Percentiles rank a stretch among this genome's conserved stretches.
Conservation (phyloP, 1,284 basidiomycete genomes). For the Mycena sp. region DNA sequence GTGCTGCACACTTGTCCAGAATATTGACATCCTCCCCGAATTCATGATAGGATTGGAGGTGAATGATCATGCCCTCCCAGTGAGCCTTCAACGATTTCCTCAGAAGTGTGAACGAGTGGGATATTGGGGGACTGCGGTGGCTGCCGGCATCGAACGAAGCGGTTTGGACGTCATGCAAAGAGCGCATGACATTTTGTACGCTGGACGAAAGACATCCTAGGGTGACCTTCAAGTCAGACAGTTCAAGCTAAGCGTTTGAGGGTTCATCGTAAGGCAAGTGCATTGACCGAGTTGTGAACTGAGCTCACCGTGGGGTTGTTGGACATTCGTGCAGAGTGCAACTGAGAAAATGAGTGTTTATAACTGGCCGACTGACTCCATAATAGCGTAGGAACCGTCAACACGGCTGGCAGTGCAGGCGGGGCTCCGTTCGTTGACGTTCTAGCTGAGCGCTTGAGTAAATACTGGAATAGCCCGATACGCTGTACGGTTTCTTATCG, state of each 20-base stretch:
- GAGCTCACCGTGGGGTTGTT: too few species aligned
- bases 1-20: not conserved
- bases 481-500: too few species aligned
- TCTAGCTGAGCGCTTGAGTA: too few species aligned
- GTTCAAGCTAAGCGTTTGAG: not conserved
- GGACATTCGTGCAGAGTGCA: too few species aligned
- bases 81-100: not conserved
- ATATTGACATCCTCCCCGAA: conserved; percentile 11
- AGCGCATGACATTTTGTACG: conserved; percentile 13
- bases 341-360: too few species aligned
- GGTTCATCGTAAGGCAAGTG: too few species aligned
- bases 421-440: too few species aligned
- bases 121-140: too few species aligned
- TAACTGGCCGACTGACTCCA: too few species aligned
- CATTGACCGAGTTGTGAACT: not conserved
- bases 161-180: conserved; percentile 9
- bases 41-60: conserved; percentile 9
- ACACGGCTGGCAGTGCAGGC: too few species aligned
- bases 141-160: not conserved
- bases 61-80: not conserved
- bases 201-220: conserved; percentile 9
- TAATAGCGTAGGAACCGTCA: too few species aligned
- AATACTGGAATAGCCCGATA: too few species aligned
- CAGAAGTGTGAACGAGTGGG: not conserved
- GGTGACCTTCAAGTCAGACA: conserved; percentile 5